Percentiles rank a stretch among this genome's conserved stretches.
These are phyloP conservation scores for Asterella californica DNA, from an alignment of 225 moss, liverwort and hornwort species.

Conservation along the genomic window DNA sequence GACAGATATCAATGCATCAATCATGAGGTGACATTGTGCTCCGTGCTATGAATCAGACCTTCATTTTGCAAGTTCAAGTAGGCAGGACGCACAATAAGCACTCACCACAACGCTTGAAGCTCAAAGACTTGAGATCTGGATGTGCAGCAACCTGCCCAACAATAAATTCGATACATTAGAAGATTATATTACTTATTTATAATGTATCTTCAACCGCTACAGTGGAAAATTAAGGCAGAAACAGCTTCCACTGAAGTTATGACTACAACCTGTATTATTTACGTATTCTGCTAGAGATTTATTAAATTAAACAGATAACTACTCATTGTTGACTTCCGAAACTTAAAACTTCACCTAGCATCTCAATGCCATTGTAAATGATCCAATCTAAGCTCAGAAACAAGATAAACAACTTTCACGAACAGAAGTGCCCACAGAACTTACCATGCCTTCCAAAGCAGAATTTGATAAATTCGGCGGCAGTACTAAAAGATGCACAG, in stretches of 20 bases:
- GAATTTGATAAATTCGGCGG: conserved; percentile 72
- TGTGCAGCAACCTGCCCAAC: conserved; percentile 68
- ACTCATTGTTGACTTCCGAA: background rate
- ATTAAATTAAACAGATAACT: background rate
- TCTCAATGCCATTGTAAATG: background rate
- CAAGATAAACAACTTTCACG: background rate
- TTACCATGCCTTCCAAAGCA: conserved; percentile 89
- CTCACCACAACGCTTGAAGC: conserved; percentile 98
- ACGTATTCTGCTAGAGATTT: background rate
- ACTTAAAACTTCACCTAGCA: background rate
- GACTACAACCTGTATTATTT: background rate
- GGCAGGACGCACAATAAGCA: background rate
- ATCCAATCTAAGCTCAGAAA: background rate
- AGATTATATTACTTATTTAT: background rate
- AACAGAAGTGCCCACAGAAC: background rate
- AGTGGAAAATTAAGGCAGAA: background rate
- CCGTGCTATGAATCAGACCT: background rate
- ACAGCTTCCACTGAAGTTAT: background rate
- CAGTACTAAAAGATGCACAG: conserved; percentile 71
- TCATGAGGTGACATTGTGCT: background rate
- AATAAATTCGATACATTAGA: background rate
- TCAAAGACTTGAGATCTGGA: conserved; percentile 70
- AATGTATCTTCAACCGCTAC: background rate
- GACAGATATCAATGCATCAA: background rate
- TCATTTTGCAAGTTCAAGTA: background rate